phyloP scores from a whole-genome alignment of 768 basidiomycete species.

The Tylopilus vinaceipallidus region DNA sequence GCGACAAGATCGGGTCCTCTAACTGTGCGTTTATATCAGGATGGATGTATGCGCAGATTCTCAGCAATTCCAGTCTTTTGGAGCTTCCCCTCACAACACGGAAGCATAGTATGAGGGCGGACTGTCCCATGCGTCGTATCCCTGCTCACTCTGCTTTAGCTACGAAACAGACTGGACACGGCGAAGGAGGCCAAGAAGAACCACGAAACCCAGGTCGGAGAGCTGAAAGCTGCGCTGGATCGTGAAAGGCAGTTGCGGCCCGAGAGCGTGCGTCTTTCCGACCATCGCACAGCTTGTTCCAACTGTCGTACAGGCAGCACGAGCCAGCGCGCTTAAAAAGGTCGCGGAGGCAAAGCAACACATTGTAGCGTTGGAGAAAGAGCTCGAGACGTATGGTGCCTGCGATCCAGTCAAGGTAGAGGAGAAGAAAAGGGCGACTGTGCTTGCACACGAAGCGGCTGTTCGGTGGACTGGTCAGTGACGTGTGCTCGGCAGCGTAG shows the following conservation, averaged over 20 bases:
- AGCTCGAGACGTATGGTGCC: slow-evolving; percentile 75
- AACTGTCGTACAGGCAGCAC: slow-evolving; percentile 52
- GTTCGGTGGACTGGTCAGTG: slow-evolving; percentile 84
- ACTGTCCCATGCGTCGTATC: not conserved
- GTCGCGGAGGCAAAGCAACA: slow-evolving; percentile 49
- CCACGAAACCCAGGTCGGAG: slow-evolving; percentile 47
- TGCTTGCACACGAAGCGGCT: slow-evolving; percentile 80
- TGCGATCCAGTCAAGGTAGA: slow-evolving; percentile 84
- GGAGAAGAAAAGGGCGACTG: slow-evolving; percentile 67
- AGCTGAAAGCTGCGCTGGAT: slow-evolving; percentile 47
- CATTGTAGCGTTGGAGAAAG: slow-evolving; percentile 53
- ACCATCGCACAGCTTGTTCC: not conserved
- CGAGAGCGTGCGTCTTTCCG: slow-evolving; percentile 47
- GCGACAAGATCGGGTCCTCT: slow-evolving; percentile 92
- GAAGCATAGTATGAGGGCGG: slow-evolving; percentile 56
- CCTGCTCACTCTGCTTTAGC: slow-evolving; percentile 34
- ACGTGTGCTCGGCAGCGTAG: not conserved
- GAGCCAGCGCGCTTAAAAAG: slow-evolving; percentile 50
- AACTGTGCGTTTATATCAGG: slow-evolving; percentile 62
- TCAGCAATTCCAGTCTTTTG: slow-evolving; percentile 68
- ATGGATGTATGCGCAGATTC: slow-evolving; percentile 23
- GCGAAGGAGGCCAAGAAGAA: slow-evolving; percentile 46
- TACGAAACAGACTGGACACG: slow-evolving; percentile 52
- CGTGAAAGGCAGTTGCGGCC: slow-evolving; percentile 52
- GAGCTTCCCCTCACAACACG: slow-evolving; percentile 91